Evolutionary conservation across 2,329 filamentous ascomycete genomes (phyloP), one percentile per base, ranked within the genome.

Genomic region (Xylaria sp.): DNA sequence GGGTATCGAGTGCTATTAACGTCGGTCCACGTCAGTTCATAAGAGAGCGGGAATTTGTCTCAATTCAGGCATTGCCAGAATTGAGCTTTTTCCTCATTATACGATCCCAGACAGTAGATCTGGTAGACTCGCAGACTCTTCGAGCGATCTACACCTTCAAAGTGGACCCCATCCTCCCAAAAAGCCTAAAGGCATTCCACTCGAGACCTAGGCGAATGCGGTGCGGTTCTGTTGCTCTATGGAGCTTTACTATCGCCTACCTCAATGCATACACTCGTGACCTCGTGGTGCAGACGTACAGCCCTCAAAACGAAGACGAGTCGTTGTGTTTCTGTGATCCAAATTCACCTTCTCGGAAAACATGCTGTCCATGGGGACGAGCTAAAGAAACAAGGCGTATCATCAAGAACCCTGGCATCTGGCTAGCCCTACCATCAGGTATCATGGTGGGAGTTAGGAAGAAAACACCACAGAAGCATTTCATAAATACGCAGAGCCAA

Each of bases 181-280:
- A 86, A 42, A 87, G 89, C 0, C 82, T 93, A 17, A 85, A 87
- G 57, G 87, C 87, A 59, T 85, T 90, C 64, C 87, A 89, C 73
- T 85, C 86, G 1, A 80, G 80, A 53, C 84, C 81, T 65, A 82
- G 83, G 56, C 81, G 80, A 68, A 88, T 85, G 67, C 81, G 83
- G 64, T 89, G 86, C 54, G 86, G 85, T 14, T 85, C 84, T 1
- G 80, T 84, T 0, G 87, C 89, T 0, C 79, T 94, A 1, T 83
- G 84, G 32, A 89, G 85, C 14, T 82, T 93, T n/a, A 89, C 87
- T 0, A 79, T 93, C 24, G 87, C 86, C 12, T 93, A 93, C 75
- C 84, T 85, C 2, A 85, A 87, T 67, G 80, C 82, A 3, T 86
- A 88, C 21, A 87, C 86, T 0, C 85, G 87, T 11, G 85, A 90